These are phyloP conservation scores for Dalbergia cultrata DNA, from an alignment of 306 rosid genomes.

Conservation along the genomic window DNA sequence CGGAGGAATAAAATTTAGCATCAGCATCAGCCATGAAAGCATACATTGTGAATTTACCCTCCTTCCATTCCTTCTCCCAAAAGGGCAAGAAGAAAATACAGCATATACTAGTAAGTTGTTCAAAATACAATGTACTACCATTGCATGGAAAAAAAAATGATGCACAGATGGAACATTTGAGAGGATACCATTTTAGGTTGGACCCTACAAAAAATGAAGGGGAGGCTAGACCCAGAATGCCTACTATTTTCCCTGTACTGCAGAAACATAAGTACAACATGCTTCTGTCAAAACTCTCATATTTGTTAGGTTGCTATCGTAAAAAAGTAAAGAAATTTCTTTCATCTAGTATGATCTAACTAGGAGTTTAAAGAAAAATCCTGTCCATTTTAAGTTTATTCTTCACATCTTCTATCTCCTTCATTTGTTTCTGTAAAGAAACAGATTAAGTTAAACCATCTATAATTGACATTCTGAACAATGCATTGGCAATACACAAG, in stretches of 20 bases:
- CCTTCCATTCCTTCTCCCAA: neutral
- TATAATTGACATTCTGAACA: neutral
- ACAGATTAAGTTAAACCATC: conserved; percentile 31
- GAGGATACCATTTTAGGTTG: conserved; percentile 1
- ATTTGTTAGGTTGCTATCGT: conserved; percentile 23
- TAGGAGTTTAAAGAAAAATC: conserved; percentile 6
- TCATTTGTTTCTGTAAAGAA: conserved; percentile 51
- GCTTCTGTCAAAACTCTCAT: conserved; percentile 31
- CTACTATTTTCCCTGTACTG: conserved; percentile 20
- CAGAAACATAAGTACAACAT: conserved; percentile 2
- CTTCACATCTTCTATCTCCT: conserved; percentile 48
- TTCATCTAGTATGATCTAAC: conserved; percentile 17
- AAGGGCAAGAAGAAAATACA: neutral
- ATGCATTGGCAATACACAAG: conserved; percentile 1
- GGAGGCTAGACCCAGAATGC: neutral
- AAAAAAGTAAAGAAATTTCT: neutral
- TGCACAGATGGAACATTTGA: neutral
- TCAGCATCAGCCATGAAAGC: no score
- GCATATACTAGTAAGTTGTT: conserved; percentile 18
- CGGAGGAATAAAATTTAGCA: no score
- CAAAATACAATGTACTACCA: neutral
- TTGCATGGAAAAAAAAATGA: neutral
- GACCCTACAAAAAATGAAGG: neutral
- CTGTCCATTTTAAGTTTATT: conserved; percentile 29
- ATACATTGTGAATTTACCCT: neutral